Evolutionary conservation across 768 basidiomycete species (phyloP).

Genomic region (Lentinula detonsa): DNA sequence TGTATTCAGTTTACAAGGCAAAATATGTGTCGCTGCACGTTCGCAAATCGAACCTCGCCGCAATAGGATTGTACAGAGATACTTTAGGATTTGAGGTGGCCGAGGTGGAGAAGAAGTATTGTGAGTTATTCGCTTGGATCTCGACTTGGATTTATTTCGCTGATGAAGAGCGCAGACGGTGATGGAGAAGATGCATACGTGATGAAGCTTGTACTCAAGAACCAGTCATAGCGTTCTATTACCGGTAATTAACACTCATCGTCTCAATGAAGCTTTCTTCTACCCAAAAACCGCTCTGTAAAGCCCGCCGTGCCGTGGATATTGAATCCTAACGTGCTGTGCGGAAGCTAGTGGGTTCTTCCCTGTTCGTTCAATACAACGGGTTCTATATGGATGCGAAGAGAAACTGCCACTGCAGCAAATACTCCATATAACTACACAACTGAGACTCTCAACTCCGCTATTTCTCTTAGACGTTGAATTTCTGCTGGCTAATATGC

Average conservation of each 20-base stretch:
- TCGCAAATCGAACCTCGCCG: constrained; percentile 91
- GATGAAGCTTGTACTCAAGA: constrained; percentile 57
- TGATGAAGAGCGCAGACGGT: constrained; percentile 46
- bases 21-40: constrained; percentile 86
- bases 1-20: constrained; percentile 84
- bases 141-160: neutral
- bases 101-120: constrained; percentile 85
- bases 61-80: constrained; percentile 83
- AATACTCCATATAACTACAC: too few species aligned
- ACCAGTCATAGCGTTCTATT: neutral
- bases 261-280: too few species aligned
- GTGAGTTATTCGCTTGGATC: constrained; percentile 44
- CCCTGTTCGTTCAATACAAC: too few species aligned
- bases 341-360: too few species aligned
- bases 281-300: too few species aligned
- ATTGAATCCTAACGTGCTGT: too few species aligned
- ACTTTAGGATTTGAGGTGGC: constrained; percentile 86
- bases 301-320: too few species aligned
- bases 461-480: too few species aligned
- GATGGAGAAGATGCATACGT: constrained; percentile 87
- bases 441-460: too few species aligned
- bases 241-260: neutral
- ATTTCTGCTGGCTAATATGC: too few species aligned
- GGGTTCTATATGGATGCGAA: too few species aligned
- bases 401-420: too few species aligned